These are phyloP conservation scores for Thyridium curvatum DNA, from an alignment of 2,329 filamentous ascomycete genomes.

Conservation along the genomic window DNA sequence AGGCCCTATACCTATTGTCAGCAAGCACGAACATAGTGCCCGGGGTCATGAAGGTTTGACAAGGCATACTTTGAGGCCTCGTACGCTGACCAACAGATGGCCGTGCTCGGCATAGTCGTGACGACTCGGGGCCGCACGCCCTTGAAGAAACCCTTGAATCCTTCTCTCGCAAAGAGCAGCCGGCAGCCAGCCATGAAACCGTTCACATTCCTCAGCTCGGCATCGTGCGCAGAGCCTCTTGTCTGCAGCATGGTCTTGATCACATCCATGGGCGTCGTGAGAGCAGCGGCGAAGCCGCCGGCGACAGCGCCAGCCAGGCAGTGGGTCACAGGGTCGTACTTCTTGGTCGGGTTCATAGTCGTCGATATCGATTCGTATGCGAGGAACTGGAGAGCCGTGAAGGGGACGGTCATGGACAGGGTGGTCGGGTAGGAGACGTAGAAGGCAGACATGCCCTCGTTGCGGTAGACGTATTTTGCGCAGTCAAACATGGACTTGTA, in stretches of 20 bases:
- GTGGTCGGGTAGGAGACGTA: constrained; percentile 99
- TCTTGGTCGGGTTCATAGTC: constrained; percentile 76
- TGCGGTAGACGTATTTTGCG: constrained; percentile 78
- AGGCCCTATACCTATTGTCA: constrained; percentile 38
- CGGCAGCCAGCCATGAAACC: constrained; percentile 73
- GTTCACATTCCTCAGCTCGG: constrained; percentile 78
- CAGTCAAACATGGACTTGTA: constrained; percentile 85
- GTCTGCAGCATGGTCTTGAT: constrained; percentile 98
- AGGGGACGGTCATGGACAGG: constrained; percentile 96
- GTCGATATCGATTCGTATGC: constrained; percentile 97
- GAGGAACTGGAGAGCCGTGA: constrained; percentile 94
- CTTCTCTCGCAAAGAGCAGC: constrained; percentile 79
- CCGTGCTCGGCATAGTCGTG: constrained; percentile 96
- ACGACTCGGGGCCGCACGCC: constrained; percentile 86
- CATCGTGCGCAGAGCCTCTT: constrained; percentile 70
- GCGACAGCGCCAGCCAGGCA: constrained; percentile 88
- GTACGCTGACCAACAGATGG: constrained; percentile 93
- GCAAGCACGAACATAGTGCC: background rate
- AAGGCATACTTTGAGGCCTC: constrained; percentile 60
- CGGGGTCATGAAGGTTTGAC: no score
- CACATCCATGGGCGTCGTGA: constrained; percentile 95
- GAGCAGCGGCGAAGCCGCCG: constrained; percentile 84
- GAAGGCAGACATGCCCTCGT: constrained; percentile 85
- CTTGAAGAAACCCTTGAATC: constrained; percentile 83
- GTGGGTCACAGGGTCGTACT: constrained; percentile 90